Conservation (phyloP, 2,329 filamentous ascomycete genomes). For the Neopestalotiopsis sp. region DNA sequence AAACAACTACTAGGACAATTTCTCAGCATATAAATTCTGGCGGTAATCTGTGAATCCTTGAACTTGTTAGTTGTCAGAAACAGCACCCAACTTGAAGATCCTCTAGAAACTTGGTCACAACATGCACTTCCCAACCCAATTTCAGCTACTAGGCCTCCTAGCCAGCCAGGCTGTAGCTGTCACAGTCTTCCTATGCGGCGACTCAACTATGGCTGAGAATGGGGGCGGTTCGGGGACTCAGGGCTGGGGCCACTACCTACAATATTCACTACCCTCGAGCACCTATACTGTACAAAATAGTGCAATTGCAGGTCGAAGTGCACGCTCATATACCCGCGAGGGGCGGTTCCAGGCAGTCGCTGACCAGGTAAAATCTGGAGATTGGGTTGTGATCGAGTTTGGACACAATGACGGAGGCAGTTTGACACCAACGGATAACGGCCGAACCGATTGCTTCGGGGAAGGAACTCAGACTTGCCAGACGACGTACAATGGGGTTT, state of each 20-base stretch:
- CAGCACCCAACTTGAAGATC: not conserved
- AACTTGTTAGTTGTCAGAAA: not conserved
- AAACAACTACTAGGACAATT: not conserved
- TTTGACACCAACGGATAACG: conserved; percentile 60
- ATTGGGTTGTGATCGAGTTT: conserved; percentile 75
- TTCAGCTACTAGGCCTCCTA: conserved; percentile 22
- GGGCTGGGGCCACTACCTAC: conserved; percentile 70
- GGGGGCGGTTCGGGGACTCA: conserved; percentile 49
- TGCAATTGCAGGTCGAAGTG: conserved; percentile 69
- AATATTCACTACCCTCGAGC: conserved; percentile 51
- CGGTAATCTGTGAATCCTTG: not conserved
- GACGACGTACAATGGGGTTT: conserved; percentile 54
- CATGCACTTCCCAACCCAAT: not conserved
- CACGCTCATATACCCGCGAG: conserved; percentile 70
- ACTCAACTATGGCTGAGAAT: conserved; percentile 64
- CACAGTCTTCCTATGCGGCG: conserved; percentile 63
- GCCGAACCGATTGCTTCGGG: conserved; percentile 64
- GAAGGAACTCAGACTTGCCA: conserved; percentile 58
- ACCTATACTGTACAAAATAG: conserved; percentile 61
- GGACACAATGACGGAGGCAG: conserved; percentile 75
- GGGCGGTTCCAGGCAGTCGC: conserved; percentile 66
- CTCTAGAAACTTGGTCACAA: not conserved
- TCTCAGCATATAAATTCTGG: not conserved
- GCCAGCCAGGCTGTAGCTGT: conserved; percentile 27
- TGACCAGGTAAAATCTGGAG: conserved; percentile 56